These are phyloP conservation scores for Cryptosporidium muris DNA, from an alignment of 169 alveolate genomes.

Conservation along the genomic window DNA sequence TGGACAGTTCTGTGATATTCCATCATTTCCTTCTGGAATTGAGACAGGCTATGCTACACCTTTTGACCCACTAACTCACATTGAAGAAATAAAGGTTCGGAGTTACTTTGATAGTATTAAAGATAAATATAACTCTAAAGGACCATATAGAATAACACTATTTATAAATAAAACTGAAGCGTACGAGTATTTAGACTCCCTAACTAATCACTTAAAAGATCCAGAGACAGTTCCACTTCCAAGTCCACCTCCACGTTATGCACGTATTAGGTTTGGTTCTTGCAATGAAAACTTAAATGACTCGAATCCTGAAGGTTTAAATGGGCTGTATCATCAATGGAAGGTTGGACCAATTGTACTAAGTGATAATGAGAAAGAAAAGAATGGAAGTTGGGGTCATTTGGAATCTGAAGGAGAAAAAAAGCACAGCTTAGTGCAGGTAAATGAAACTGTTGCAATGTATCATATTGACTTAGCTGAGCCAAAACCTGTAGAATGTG, in stretches of 20 bases:
- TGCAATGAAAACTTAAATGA: conserved; percentile 67
- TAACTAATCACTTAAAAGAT: conserved; percentile 11
- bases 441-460: conserved; percentile 57
- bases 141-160: conserved; percentile 76
- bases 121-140: conserved; percentile 66
- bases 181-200: conserved; percentile 70
- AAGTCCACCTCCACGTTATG: conserved; percentile 73
- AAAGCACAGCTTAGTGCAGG: conserved; percentile 5
- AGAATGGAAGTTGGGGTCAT: conserved; percentile 24
- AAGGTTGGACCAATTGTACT: conserved; percentile 75
- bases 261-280: conserved; percentile 78
- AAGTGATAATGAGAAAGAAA: conserved; percentile 40
- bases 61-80: conserved; percentile 76
- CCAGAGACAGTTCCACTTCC: conserved; percentile 67
- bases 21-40: conserved; percentile 69
- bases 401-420: conserved; percentile 8
- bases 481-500: conserved; percentile 77
- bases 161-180: conserved; percentile 74
- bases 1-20: conserved; percentile 78
- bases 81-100: conserved; percentile 77
- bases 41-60: conserved; percentile 72
- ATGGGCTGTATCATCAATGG: conserved; percentile 76
- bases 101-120: conserved; percentile 73
- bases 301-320: conserved; percentile 24
- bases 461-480: conserved; percentile 56